phyloP scores from a whole-genome alignment of 108 stramenopile genomes.

The Cylindrotheca fusiformis region DNA sequence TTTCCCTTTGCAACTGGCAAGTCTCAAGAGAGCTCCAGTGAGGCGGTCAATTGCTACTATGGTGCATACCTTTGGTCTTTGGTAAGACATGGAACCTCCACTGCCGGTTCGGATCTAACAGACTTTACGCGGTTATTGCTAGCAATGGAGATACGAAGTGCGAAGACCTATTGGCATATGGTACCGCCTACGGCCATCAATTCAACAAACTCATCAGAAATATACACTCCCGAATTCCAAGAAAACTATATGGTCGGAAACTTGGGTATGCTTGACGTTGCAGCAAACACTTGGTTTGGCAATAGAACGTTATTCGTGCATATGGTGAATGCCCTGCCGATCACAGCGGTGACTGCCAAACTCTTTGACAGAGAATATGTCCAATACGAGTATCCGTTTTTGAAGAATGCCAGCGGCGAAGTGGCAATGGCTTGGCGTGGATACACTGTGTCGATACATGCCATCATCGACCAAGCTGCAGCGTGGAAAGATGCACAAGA shows the following conservation, averaged over 20 bases:
- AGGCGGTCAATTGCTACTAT: slow-evolving; percentile 96
- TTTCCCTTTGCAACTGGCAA: slow-evolving; percentile 92
- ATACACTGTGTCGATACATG: slow-evolving; percentile 63
- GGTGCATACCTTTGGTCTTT: slow-evolving; percentile 89
- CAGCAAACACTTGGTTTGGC: slow-evolving; percentile 83
- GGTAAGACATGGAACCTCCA: slow-evolving; percentile 54
- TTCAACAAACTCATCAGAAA: slow-evolving; percentile 2
- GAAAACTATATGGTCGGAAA: slow-evolving; percentile 90
- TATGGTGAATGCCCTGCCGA: slow-evolving; percentile 83
- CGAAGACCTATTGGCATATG: slow-evolving; percentile 93
- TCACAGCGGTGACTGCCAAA: slow-evolving; percentile 68
- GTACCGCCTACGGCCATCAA: slow-evolving; percentile 29
- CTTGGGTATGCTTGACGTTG: slow-evolving; percentile 79
- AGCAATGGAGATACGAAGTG: slow-evolving; percentile 81
- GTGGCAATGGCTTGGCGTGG: slow-evolving; percentile 83
- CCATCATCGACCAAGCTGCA: slow-evolving; percentile 62
- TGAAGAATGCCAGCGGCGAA: slow-evolving; percentile 19
- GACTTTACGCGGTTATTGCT: slow-evolving; percentile 78
- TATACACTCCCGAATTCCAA: slow-evolving; percentile 43
- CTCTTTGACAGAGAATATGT: slow-evolving; percentile 68
- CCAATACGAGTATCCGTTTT: slow-evolving; percentile 41
- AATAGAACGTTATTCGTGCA: slow-evolving; percentile 73
- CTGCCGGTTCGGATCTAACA: slow-evolving; percentile 37
- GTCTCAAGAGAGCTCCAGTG: slow-evolving; percentile 95
- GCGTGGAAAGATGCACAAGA: slow-evolving; percentile 74